A percentile compares a stretch with the other conserved stretches of the same genome.
These are phyloP conservation scores for Aureobasidium vineae DNA, from an alignment of 2,329 filamentous ascomycete genomes.

Conservation along the genomic window DNA sequence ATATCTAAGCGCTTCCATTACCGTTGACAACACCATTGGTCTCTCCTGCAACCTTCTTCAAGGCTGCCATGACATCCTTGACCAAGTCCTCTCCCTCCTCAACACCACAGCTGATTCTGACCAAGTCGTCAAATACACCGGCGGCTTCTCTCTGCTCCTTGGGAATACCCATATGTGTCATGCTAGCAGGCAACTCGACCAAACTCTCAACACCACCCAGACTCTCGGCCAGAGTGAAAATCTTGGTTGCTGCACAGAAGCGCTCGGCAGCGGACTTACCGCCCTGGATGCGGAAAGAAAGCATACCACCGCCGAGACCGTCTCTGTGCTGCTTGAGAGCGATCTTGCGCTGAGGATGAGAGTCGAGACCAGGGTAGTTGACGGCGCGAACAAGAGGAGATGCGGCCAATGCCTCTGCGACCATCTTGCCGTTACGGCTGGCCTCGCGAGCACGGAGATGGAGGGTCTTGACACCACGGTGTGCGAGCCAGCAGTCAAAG, in stretches of 20 bases:
- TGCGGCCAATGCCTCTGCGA: conserved; percentile 73
- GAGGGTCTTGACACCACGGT: conserved; percentile 93
- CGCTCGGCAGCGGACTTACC: conserved; percentile 81
- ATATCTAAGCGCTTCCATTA: neutral
- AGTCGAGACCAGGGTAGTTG: conserved; percentile 90
- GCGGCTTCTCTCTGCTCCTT: conserved; percentile 85
- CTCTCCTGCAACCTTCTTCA: conserved; percentile 69
- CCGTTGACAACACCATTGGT: conserved; percentile 40
- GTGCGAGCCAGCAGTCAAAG: conserved; percentile 97
- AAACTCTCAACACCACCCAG: conserved; percentile 90
- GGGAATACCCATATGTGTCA: conserved; percentile 97
- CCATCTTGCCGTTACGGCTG: conserved; percentile 71
- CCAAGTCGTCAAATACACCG: conserved; percentile 91
- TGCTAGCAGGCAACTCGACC: conserved; percentile 87
- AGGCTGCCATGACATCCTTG: conserved; percentile 75
- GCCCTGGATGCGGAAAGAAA: conserved; percentile 90
- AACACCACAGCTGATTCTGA: conserved; percentile 89
- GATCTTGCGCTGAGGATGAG: conserved; percentile 81
- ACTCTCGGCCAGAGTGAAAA: conserved; percentile 92
- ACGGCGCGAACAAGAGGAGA: conserved; percentile 82
- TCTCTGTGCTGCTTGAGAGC: conserved; percentile 89
- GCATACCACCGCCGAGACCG: conserved; percentile 94
- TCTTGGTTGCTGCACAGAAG: conserved; percentile 84
- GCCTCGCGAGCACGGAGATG: conserved; percentile 89
- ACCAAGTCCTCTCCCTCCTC: conserved; percentile 86